Evolutionary conservation across 2,329 filamentous ascomycete genomes (phyloP).

Genomic region (Emericellopsis cladophorae): DNA sequence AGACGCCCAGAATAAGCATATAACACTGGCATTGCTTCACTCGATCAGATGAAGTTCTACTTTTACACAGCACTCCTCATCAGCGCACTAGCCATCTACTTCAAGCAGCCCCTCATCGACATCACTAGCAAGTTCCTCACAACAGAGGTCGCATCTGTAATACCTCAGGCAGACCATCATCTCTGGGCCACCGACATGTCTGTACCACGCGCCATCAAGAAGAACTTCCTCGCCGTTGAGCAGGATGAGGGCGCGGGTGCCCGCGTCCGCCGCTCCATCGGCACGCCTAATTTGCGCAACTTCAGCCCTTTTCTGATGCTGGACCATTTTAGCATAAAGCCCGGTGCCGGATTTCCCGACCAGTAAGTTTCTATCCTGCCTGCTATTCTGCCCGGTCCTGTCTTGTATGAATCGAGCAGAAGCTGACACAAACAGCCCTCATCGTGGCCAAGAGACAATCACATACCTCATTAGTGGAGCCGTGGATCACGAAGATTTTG

Average conservation of each 20-base stretch:
- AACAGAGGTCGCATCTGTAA: slow-evolving; percentile 2
- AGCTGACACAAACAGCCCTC: slow-evolving; percentile 22
- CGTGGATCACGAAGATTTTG: slow-evolving; percentile 87
- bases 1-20: neutral
- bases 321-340: slow-evolving; percentile 74
- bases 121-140: slow-evolving; percentile 4
- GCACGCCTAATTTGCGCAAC: slow-evolving; percentile 70
- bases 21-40: neutral
- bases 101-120: slow-evolving; percentile 10
- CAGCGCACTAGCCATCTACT: slow-evolving; percentile 15
- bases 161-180: slow-evolving; percentile 1
- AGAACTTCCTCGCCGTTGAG: slow-evolving; percentile 73
- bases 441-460: slow-evolving; percentile 74
- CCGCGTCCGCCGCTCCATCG: slow-evolving; percentile 74
- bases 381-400: neutral
- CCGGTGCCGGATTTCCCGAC: slow-evolving; percentile 81
- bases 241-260: slow-evolving; percentile 84
- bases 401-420: no score
- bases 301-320: slow-evolving; percentile 94
- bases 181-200: slow-evolving; percentile 38
- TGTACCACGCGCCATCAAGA: slow-evolving; percentile 61
- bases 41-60: slow-evolving; percentile 15
- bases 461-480: slow-evolving; percentile 81
- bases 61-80: slow-evolving; percentile 14
- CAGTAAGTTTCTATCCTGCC: slow-evolving; percentile 32